Evolutionary conservation across 164 flowering plant species (phyloP).

Genomic region (Vitis rupestris): DNA sequence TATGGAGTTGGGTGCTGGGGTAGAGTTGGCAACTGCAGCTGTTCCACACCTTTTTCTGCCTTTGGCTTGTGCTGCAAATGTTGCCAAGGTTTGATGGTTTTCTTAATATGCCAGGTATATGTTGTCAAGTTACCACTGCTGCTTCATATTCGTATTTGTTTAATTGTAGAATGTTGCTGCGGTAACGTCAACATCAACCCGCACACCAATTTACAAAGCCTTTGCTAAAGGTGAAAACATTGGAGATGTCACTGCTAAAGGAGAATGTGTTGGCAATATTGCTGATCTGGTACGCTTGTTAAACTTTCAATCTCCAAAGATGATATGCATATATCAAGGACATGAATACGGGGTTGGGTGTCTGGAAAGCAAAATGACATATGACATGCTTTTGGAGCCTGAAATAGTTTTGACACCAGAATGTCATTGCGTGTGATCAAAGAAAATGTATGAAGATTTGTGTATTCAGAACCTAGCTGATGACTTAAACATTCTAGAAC

Average conservation of each 20-base stretch:
- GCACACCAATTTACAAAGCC: slow-evolving; percentile 98
- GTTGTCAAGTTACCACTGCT: background rate
- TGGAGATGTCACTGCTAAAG: slow-evolving; percentile 99
- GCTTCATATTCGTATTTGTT: slow-evolving; percentile 11
- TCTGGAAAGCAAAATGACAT: background rate
- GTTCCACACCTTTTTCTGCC: slow-evolving; percentile 96
- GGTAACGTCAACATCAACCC: slow-evolving; percentile 97
- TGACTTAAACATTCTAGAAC: too few relatives aligned
- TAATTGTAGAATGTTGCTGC: slow-evolving; percentile 83
- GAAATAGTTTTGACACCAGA: too few relatives aligned
- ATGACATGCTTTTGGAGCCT: background rate
- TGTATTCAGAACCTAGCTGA: too few relatives aligned
- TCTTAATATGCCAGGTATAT: background rate
- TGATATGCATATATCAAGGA: background rate
- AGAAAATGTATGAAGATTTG: too few relatives aligned
- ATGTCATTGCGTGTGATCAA: too few relatives aligned
- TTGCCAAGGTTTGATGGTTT: slow-evolving; percentile 66
- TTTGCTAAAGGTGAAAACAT: slow-evolving; percentile 99
- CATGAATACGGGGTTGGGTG: background rate
- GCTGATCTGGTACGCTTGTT: slow-evolving; percentile 83
- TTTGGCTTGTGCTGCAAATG: slow-evolving; percentile 97
- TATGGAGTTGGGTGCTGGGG: slow-evolving; percentile 97
- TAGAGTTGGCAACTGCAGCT: slow-evolving; percentile 94
- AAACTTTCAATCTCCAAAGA: background rate
- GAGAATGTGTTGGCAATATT: slow-evolving; percentile 97